Conservation (phyloP, 169 alveolate genomes). For the Plasmodium knowlesi region DNA sequence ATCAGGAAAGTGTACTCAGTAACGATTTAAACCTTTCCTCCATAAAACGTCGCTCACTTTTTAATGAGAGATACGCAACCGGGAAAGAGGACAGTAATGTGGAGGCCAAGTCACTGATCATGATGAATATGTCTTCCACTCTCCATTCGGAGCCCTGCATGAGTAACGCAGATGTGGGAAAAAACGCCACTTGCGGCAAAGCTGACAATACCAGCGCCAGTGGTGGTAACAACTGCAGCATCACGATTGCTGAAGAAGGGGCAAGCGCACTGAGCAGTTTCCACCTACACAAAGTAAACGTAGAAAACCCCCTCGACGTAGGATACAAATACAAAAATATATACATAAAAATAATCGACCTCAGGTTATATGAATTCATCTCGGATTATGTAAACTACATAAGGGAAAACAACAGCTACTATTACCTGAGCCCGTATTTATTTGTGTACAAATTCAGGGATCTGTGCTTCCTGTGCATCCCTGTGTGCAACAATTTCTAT, state of each 20-base stretch:
- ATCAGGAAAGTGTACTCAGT: conserved; percentile 16
- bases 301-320: conserved; percentile 32
- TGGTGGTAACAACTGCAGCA: background rate
- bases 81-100: conserved; percentile 50
- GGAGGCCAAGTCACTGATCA: conserved; percentile 41
- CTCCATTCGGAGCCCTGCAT: conserved; percentile 48
- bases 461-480: conserved; percentile 37
- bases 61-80: conserved; percentile 27
- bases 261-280: background rate
- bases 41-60: conserved; percentile 10
- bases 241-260: background rate
- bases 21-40: conserved; percentile 47
- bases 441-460: conserved; percentile 50
- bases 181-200: background rate
- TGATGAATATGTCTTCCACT: conserved; percentile 59
- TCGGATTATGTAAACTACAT: conserved; percentile 34
- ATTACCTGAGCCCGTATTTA: conserved; percentile 49
- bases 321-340: conserved; percentile 68
- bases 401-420: conserved; percentile 62
- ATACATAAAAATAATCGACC: conserved; percentile 66
- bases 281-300: conserved; percentile 1
- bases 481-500: conserved; percentile 64
- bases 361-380: conserved; percentile 57
- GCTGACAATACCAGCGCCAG: background rate
- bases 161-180: conserved; percentile 13